A percentile compares a stretch with the other conserved stretches of the same genome.
Evolutionary conservation across 2,329 filamentous ascomycete species (phyloP).

Genomic region (Triangularia setosa): DNA sequence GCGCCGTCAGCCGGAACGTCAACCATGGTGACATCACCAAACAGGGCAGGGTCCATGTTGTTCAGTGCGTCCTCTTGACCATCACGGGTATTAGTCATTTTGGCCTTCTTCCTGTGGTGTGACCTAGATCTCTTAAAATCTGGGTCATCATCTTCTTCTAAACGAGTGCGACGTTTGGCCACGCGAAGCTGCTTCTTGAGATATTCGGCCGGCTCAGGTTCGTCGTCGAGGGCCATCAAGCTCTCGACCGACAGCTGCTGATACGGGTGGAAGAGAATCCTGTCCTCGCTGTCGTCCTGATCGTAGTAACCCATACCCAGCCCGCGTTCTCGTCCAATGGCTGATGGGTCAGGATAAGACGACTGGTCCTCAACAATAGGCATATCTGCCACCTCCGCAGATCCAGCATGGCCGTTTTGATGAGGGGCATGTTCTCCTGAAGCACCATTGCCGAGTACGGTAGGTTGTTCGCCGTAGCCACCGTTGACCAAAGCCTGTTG

Average conservation of each 20-base stretch:
- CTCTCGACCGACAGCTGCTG: slow-evolving; percentile 47
- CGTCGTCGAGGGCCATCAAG: slow-evolving; percentile 34
- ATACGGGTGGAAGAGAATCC: slow-evolving; percentile 57
- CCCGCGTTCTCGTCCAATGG: slow-evolving; percentile 44
- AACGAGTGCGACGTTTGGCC: slow-evolving; percentile 50
- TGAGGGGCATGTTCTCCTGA: slow-evolving; percentile 13
- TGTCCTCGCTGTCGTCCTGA: slow-evolving; percentile 54
- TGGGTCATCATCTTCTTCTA: slow-evolving; percentile 51
- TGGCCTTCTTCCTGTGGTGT: slow-evolving; percentile 42
- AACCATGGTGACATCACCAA: slow-evolving; percentile 23
- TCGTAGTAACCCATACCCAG: slow-evolving; percentile 60
- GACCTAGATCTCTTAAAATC: slow-evolving; percentile 46
- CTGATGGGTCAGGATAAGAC: slow-evolving; percentile 48
- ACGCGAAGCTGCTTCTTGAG: slow-evolving; percentile 52
- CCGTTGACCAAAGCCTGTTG: slow-evolving; percentile 26
- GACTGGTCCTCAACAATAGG: slow-evolving; percentile 31
- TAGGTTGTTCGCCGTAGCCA: slow-evolving; percentile 34
- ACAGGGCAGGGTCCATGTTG: slow-evolving; percentile 53
- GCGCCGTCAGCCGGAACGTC: slow-evolving; percentile 19
- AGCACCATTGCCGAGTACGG: slow-evolving; percentile 29
- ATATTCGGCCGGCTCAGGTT: slow-evolving; percentile 50
- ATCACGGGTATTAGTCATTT: slow-evolving; percentile 26
- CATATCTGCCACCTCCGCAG: slow-evolving; percentile 30
- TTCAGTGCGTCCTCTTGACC: slow-evolving; percentile 35
- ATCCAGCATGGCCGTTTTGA: slow-evolving; percentile 18